phyloP scores from a whole-genome alignment of 2,329 filamentous ascomycete species.

The Chaetomium globosum region DNA sequence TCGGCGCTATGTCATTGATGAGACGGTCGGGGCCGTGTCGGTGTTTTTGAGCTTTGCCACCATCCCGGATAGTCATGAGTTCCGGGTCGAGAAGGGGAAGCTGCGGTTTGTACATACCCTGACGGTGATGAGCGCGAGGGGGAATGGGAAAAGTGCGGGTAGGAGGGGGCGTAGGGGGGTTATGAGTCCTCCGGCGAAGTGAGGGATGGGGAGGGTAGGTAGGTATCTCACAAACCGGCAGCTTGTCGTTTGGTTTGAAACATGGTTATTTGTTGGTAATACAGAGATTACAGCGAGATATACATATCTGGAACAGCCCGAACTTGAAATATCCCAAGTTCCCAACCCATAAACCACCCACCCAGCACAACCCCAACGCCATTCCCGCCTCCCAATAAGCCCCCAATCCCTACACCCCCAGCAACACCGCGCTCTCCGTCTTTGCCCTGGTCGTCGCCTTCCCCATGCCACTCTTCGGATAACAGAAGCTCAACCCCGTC shows the following conservation, averaged over 20 bases:
- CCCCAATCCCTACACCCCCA: not conserved
- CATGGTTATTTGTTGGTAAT: not conserved
- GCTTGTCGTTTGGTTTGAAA: not conserved
- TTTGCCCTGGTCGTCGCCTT: not conserved
- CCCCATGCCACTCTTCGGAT: slow-evolving; percentile 27
- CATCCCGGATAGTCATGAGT: slow-evolving; percentile 40
- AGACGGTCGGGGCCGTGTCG: slow-evolving; percentile 38
- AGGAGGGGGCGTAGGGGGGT: slow-evolving; percentile 3
- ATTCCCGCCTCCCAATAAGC: not conserved
- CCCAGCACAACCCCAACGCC: not conserved
- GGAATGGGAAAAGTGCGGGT: slow-evolving; percentile 21
- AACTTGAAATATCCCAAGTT: not conserved
- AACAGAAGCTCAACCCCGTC: slow-evolving; percentile 32
- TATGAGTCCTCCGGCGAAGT: slow-evolving; percentile 7
- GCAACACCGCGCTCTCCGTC: slow-evolving; percentile 10
- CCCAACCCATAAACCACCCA: not conserved
- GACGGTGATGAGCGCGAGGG: slow-evolving; percentile 33
- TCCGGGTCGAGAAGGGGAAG: slow-evolving; percentile 38
- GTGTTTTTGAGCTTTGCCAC: slow-evolving; percentile 38
- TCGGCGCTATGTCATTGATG: slow-evolving; percentile 41
- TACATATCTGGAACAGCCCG: not conserved
- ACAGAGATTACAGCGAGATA: not conserved
- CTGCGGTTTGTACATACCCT: slow-evolving; percentile 39
- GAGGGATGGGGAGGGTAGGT: no score
- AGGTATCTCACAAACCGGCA: no score